Base-by-base conservation (phyloP, 2,329 filamentous ascomycete species). In the Thermochaetoides dissita region DNA sequence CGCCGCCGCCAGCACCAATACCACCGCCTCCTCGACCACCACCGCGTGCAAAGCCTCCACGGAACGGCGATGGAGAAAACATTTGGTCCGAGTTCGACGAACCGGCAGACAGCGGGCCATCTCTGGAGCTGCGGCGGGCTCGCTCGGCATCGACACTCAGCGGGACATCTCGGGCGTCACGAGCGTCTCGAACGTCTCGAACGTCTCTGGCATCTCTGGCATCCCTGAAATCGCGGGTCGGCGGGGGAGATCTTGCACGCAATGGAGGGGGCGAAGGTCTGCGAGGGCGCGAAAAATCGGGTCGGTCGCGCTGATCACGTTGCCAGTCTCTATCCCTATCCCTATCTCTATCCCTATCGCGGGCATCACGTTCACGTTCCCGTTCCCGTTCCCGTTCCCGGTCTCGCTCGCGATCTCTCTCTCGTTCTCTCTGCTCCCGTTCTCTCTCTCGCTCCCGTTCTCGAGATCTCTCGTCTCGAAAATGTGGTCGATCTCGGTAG, bases 31-130 rank as follows among this genome's bases (percentile, higher is more conserved):
- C 66, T 30, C 77, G 70, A 1, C 76, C 73, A 17, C 76, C 71
- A 2, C 76, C 74, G 41, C 72, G 66, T 29, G 62, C 57, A 45
- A 74, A 73, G 6, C 72, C 69, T 12, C 77, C 72, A 8, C 72
- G 71, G 42, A 70, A 69, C 7, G 70, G 67, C 8, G 67, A 66
- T 7, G 66, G 59, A 11, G 67, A 71, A 43, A 80, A 79, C 1
- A 72, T 68, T 9, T 74, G 70, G 47, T 87, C 82, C 0, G 81
- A 83, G 17, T 76, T 77, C 8, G 76, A 76, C 3, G 82, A 84
- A 5, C 79, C 79, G 11, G 79, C 80, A 1, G 81, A 83, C 17
- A 77, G 71, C 8, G 82, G 81, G 0, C 81, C 82, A 53, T 88
- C 83, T 53, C 83, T 70, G 7, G 81, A 85, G 10, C 72, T 77